A percentile compares a stretch with the other conserved stretches of the same genome.
phyloP scores from a whole-genome alignment of 176 grass and related monocot species.

The Oryza officinalis region DNA sequence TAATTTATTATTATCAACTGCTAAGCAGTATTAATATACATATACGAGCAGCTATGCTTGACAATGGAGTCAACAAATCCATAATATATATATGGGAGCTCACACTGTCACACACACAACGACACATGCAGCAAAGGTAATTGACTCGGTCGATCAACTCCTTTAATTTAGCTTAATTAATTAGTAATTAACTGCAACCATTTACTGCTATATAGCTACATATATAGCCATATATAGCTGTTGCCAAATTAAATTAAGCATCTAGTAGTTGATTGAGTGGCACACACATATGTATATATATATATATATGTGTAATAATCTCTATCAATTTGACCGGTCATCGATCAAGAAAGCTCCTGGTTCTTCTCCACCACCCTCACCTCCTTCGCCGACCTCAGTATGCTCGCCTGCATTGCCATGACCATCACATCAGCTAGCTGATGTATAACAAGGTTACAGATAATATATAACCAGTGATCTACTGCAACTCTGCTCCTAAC shows the following conservation, averaged over 20 bases:
- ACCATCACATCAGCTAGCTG: background rate
- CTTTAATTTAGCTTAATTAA: slow-evolving; percentile 31
- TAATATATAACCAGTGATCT: too few relatives aligned
- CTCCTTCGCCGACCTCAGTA: slow-evolving; percentile 70
- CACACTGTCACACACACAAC: slow-evolving; percentile 29
- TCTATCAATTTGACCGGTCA: slow-evolving; percentile 26
- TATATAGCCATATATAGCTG: slow-evolving; percentile 21
- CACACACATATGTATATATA: background rate
- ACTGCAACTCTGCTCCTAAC: background rate
- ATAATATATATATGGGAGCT: slow-evolving; percentile 29
- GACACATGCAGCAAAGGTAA: slow-evolving; percentile 28
- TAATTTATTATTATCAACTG: background rate
- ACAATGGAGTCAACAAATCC: slow-evolving; percentile 54
- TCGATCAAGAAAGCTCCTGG: slow-evolving; percentile 80
- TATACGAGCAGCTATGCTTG: slow-evolving; percentile 42
- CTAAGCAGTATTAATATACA: background rate
- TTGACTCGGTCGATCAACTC: slow-evolving; percentile 26
- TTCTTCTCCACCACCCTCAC: slow-evolving; percentile 99
- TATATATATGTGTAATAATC: background rate
- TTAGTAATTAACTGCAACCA: slow-evolving; percentile 12
- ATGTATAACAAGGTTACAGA: background rate
- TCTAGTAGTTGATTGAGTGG: slow-evolving; percentile 26
- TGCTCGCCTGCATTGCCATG: slow-evolving; percentile 50
- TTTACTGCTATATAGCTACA: slow-evolving; percentile 19
- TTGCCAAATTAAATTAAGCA: slow-evolving; percentile 41